Evolutionary conservation across 768 basidiomycete genomes (phyloP), one percentile per base, ranked within the genome.

Genomic region (Amyloporia xantha): DNA sequence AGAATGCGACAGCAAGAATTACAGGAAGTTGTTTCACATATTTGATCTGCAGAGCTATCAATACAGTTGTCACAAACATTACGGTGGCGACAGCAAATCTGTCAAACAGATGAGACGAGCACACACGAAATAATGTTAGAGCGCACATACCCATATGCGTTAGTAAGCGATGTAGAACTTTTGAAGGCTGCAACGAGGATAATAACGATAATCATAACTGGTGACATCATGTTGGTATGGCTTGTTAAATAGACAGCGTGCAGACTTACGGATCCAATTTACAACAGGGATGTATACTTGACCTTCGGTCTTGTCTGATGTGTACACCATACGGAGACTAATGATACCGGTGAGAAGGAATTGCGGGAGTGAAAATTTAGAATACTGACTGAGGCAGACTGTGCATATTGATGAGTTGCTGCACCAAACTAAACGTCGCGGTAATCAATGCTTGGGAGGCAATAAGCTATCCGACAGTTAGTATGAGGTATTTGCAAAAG

Each of bases 361-460:
- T n/a, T n/a, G n/a, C n/a, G n/a, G n/a, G n/a, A n/a, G n/a, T n/a
- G n/a, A n/a, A n/a, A n/a, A n/a, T n/a, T n/a, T n/a, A n/a, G n/a
- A n/a, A n/a, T n/a, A 53, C 68, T 33, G 50, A 71, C 53, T 76
- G 74, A 2, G 77, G 81, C 52, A 82, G 71, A 28, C 73, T 71
- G 48, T 78, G 77, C 64, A 75, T 71, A 56, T 79, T 80, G 54
- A 85, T 74, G 41, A 86, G 66, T 62, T 86, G 85, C 54, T 86
- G 81, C 5, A 78, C 55, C 12, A 81, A 66, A 58, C 71, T 74
- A 69, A 79, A 86, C 0, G 79, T 77, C 0, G 81, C 84, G 0
- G 82, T 81, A 56, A 86, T 84, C 73, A 84, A 73, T 6, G 83
- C 79, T 64, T 82, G 79, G 4, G 80, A 82, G 9, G 80, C 81